Conservation (phyloP, 208 protist species). For the Acanthamoeba sp. region DNA sequence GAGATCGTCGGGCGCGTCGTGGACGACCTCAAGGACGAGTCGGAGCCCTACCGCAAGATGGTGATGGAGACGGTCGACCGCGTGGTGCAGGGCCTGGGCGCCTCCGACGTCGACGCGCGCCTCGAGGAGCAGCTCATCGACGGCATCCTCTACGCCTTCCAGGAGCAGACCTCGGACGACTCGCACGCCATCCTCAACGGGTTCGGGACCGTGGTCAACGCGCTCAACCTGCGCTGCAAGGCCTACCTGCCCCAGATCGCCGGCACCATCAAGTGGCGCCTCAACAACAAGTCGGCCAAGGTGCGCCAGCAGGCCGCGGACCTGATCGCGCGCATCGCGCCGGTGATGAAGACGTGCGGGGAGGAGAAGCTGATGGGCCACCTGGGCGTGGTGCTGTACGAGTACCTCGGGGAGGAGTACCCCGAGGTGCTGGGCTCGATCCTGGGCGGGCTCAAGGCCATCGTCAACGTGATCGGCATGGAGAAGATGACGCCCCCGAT, state of each 20-base stretch:
- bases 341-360: slow-evolving; percentile 96
- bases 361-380: slow-evolving; percentile 96
- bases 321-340: slow-evolving; percentile 95
- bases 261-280: slow-evolving; percentile 96
- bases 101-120: slow-evolving; percentile 93
- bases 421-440: slow-evolving; percentile 97
- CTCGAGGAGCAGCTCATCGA: slow-evolving; percentile 97
- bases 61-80: slow-evolving; percentile 95
- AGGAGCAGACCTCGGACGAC: slow-evolving; percentile 95
- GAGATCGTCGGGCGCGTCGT: slow-evolving; percentile 96
- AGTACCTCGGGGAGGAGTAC: slow-evolving; percentile 98
- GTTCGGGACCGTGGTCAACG: slow-evolving; percentile 90
- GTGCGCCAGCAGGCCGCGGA: slow-evolving; percentile 97
- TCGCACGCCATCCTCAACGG: slow-evolving; percentile 95
- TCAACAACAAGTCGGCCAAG: slow-evolving; percentile 95
- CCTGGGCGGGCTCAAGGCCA: slow-evolving; percentile 96
- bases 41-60: slow-evolving; percentile 97
- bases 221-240: slow-evolving; percentile 74
- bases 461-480: slow-evolving; percentile 97
- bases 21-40: slow-evolving; percentile 98
- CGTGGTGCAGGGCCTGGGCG: slow-evolving; percentile 88
- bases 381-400: slow-evolving; percentile 97
- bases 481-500: slow-evolving; percentile 94
- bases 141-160: slow-evolving; percentile 97
- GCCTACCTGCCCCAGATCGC: slow-evolving; percentile 97